Evolutionary conservation across 306 rosid species (phyloP), one percentile per base, ranked within the genome.

Genomic region (Inga laurina): DNA sequence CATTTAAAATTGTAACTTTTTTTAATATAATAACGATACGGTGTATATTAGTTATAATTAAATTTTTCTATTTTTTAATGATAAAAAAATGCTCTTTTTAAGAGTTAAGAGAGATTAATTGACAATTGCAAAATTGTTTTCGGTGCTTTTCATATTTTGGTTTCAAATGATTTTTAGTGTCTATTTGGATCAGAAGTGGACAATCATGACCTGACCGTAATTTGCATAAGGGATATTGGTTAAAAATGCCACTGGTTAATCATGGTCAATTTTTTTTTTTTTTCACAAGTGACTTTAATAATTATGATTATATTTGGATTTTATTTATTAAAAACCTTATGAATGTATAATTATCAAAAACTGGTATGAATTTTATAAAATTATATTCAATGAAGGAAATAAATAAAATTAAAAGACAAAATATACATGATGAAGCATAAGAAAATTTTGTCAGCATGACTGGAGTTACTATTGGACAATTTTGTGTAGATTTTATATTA

Each of bases 161-260:
- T 4, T n/a, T 43, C 19, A 44, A 22, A 43, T 71, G 15, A 43
- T 71, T 22, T 5, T 71, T 71, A 13, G 5, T 44, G 2, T 12
- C 21, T 8, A 11, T 4, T 1, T 41, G 11, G 75, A n/a, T 44
- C 6, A 37, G 39, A 5, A 4, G 7, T 37, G 5, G 1, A 5
- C 7, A 37, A 37, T 37, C 1, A 0, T 37, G 0, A 37, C 0
- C 0, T 37, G 0, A 37, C 0, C 1, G 7, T 37, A 1, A 37
- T 37, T 37, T 37, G 1, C 5, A 37, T 5, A 0, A 37, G 1
- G 5, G 41, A 37, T 7, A 37, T 37, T 37, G 1, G 1, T 4
- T 37, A 37, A 37, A 37, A 37, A 5, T 37, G 1, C 5, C 5
- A 5, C 0, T 37, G 41, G 41, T 37, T 1, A 37, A 37, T 37